Evolutionary conservation across 306 rosid species (phyloP).

Genomic region (Citrullus amarus): DNA sequence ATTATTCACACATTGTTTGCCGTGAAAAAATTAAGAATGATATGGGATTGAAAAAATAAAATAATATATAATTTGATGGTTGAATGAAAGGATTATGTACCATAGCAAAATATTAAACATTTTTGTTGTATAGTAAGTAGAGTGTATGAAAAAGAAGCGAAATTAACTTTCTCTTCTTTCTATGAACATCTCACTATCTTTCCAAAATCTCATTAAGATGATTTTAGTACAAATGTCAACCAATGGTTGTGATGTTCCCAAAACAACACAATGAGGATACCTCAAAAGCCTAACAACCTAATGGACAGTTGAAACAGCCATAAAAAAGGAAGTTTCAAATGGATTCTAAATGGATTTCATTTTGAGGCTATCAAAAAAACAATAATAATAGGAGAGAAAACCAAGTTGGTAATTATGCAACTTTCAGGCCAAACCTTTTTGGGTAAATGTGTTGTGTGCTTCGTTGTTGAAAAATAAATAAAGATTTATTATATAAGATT

Average conservation of each 20-base stretch:
- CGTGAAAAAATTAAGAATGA: too few species aligned
- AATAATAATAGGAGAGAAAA: neutral
- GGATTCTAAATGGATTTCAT: neutral
- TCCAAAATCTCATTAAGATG: neutral
- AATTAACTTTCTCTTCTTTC: neutral
- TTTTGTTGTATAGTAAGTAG: neutral
- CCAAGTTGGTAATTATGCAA: neutral
- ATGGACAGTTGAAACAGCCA: neutral
- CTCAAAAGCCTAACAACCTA: conserved; percentile 1
- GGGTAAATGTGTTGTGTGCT: conserved; percentile 3
- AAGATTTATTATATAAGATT: neutral
- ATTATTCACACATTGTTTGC: too few species aligned
- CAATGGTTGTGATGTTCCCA: neutral
- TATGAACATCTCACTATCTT: neutral
- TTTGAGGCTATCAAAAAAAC: neutral
- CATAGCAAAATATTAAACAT: too few species aligned
- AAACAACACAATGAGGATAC: neutral
- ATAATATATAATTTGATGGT: too few species aligned
- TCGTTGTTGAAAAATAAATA: neutral
- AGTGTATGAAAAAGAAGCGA: neutral
- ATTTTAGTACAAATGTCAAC: conserved; percentile 5
- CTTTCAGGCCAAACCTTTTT: neutral
- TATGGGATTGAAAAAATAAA: too few species aligned
- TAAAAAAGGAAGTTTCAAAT: neutral
- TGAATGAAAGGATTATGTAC: too few species aligned